A percentile compares a stretch with the other conserved stretches of the same genome.
Evolutionary conservation across 1,284 basidiomycete genomes (phyloP).

Genomic region (Rhodotorula sp.): DNA sequence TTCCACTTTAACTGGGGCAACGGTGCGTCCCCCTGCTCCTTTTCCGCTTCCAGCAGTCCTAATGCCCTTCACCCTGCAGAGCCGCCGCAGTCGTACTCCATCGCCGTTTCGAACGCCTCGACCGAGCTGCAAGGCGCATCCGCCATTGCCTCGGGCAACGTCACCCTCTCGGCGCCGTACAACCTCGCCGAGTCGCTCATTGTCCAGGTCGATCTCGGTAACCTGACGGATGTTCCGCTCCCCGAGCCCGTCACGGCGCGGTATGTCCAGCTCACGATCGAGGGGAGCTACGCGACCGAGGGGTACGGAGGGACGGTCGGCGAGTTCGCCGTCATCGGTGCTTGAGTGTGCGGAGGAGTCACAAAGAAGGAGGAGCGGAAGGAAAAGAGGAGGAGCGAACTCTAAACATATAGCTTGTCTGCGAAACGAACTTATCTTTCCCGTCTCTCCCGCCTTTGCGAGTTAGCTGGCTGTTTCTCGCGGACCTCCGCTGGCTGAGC

Average conservation of each 20-base stretch:
- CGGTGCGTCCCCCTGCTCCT: conserved; percentile 9
- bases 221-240: conserved; percentile 30
- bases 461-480: too few relatives aligned
- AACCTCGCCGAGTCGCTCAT: conserved; percentile 6
- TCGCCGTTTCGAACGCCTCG: conserved; percentile 16
- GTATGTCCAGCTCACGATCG: conserved; percentile 36
- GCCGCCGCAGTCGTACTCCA: conserved; percentile 21
- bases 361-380: too few relatives aligned
- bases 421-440: too few relatives aligned
- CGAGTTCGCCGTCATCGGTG: conserved; percentile 30
- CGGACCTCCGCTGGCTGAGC: too few relatives aligned
- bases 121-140: conserved; percentile 4
- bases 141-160: conserved; percentile 10
- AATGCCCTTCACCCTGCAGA: neutral
- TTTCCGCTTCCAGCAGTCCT: neutral
- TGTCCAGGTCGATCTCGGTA: conserved; percentile 23
- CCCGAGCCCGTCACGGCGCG: conserved; percentile 6
- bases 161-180: conserved; percentile 18
- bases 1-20: conserved; percentile 39
- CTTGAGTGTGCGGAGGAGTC: neutral
- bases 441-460: too few relatives aligned
- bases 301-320: conserved; percentile 25
- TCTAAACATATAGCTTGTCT: too few relatives aligned
- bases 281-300: conserved; percentile 11
- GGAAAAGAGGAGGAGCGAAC: too few relatives aligned